Base-by-base conservation (phyloP, 495 filamentous ascomycete genomes). In the Hypoxylon crocopeplum region DNA sequence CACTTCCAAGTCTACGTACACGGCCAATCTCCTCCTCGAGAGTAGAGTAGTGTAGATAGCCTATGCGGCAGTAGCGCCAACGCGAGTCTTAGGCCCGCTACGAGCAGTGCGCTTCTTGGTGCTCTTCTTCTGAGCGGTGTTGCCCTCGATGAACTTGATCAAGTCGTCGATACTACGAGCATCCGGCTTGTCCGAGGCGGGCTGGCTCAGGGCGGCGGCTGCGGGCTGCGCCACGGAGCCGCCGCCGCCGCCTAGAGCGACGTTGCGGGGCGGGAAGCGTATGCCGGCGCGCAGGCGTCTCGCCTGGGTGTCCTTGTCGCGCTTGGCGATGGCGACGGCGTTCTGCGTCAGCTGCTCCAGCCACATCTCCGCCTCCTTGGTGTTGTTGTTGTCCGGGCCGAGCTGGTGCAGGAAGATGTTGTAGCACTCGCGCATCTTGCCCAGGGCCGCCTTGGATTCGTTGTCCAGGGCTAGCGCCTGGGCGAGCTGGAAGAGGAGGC, bases 261-360 rank as follows among this genome's bases (percentile, higher is more conserved):
- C 62, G 21, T 81, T 79, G 30, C 86, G 82, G 32, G 78, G 65
- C 1, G 72, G 68, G 53, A 80, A 75, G 15, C 66, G 61, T 49
- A 81, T 76, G 16, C 77, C 76, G 11, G 69, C 70, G 34, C 89
- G 85, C 22, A 88, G 76, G 24, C 86, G 81, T 47, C 87, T 85
- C 33, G 86, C 85, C 72, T 92, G 85, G 38, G 88, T 79, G 52
- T 93, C 90, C 76, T 96, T 96, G 40, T 90, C 87, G 59, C 96
- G 91, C 78, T 92, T 97, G 7, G 91, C 92, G 44, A 97, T 89
- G 21, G 86, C 88, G 36, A 99, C 95, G 33, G 95, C 95, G 61
- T 93, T 96, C 70, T 91, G 87, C 0, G 93, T 97, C 36, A 99
- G 84, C 76, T 96, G 92, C 70, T 93, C 90, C n/a, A 98, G 83